phyloP scores from a whole-genome alignment of 2,329 filamentous ascomycete genomes.

The Aspergillus hortae region DNA sequence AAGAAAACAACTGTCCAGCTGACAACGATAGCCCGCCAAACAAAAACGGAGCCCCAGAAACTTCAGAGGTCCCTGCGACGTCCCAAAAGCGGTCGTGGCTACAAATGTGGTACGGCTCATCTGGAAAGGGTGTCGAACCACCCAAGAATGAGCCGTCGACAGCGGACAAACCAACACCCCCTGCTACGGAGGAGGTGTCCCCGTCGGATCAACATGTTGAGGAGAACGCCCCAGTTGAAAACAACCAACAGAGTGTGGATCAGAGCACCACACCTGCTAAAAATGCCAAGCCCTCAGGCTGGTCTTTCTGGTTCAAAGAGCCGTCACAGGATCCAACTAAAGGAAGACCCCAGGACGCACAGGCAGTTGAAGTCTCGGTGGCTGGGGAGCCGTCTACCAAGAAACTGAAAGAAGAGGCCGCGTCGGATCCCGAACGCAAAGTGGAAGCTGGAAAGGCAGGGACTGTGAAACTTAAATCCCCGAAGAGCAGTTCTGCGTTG shows the following conservation, averaged over 20 bases:
- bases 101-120: constrained; percentile 41
- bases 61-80: constrained; percentile 12
- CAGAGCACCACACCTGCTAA: constrained; percentile 18
- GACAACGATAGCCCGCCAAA: constrained; percentile 8
- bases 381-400: constrained; percentile 17
- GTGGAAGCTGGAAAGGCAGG: constrained; percentile 26
- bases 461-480: constrained; percentile 27
- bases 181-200: constrained; percentile 9
- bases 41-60: constrained; percentile 10
- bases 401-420: constrained; percentile 14
- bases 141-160: constrained; percentile 12
- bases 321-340: constrained; percentile 22
- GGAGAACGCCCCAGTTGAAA: constrained; percentile 15
- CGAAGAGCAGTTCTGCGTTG: constrained; percentile 19
- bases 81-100: constrained; percentile 42
- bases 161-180: constrained; percentile 10
- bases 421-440: constrained; percentile 20
- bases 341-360: constrained; percentile 22
- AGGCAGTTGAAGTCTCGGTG: constrained; percentile 22
- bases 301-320: constrained; percentile 43
- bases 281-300: constrained; percentile 31
- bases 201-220: constrained; percentile 9
- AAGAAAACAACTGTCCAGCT: constrained; percentile 7
- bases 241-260: constrained; percentile 4
- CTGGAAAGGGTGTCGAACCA: constrained; percentile 24